Base-by-base conservation (phyloP, 768 basidiomycete species). In the Lactarius vividus region DNA sequence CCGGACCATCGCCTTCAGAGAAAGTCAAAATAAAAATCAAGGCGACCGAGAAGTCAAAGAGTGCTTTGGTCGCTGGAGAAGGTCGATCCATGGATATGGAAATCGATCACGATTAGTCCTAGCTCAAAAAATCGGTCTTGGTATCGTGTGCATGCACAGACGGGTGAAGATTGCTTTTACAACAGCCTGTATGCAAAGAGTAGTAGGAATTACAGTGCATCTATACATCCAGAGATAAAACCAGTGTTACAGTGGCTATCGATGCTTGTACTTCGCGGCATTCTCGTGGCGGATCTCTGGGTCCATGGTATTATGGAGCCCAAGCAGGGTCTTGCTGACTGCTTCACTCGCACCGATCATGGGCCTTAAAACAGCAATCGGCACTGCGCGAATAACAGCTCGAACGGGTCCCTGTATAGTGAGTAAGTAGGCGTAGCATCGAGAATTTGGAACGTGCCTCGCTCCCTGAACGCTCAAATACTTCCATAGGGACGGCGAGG, bases 311-410 rank as follows among this genome's bases (percentile, higher is more conserved):
- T 98, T 98, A 71, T 95, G 90, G 44, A 99, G 81, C 9, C 97
- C 97, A 62, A 98, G 83, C 42, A 98, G 78, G 0, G 96, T 96
- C 80, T 98, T 96, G 78, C 94, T 90, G 66, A 98, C 90, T 3
- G 97, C 97, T 77, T 97, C 96, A 58, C 89, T 94, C 4, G 96
- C 95, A 4, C 97, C 97, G 64, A 98, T 99, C 94, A 97, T 96
- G 2, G 97, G 95, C 72, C 93, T 95, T 71, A 99, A 79, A 13
- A 99, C 95, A 0, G 97, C 97, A 65, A 98, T 96, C 7, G 97
- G 97, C 13, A 98, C 94, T 33, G 97, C 97, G 31, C 97, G 88
- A 66, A 98, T 91, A 31, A 99, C 96, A 28, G 96, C 92, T 63
- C 89, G 89, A 26, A 96, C 90, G 59, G 96, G 87, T 3, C 95